Conservation (phyloP, 768 basidiomycete genomes). For the Suillus brevipes region DNA sequence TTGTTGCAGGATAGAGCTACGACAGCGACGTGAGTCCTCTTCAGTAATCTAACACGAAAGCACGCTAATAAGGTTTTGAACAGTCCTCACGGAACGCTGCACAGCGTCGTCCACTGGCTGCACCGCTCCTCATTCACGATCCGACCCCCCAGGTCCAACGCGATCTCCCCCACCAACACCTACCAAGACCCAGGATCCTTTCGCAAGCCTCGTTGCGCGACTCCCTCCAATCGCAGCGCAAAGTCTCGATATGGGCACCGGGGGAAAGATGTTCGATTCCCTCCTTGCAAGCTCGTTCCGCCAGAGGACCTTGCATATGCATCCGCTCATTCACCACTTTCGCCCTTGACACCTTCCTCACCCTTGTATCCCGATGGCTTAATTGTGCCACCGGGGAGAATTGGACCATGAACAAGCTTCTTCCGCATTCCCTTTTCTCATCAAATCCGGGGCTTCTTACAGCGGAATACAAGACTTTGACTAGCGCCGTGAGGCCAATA, state of each 20-base stretch:
- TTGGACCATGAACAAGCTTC: constrained; percentile 50
- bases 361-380: constrained; percentile 94
- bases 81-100: constrained; percentile 77
- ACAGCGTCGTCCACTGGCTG: constrained; percentile 85
- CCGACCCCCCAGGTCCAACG: constrained; percentile 40
- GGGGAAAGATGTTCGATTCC: constrained; percentile 81
- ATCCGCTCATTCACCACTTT: constrained; percentile 84
- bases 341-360: constrained; percentile 84
- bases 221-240: constrained; percentile 67
- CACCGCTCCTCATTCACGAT: constrained; percentile 78
- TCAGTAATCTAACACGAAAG: background rate
- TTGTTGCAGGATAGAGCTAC: constrained; percentile 74
- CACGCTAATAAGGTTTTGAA: constrained; percentile 12
- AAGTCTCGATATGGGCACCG: constrained; percentile 69
- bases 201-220: constrained; percentile 54
- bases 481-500: constrained; percentile 48
- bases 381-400: constrained; percentile 61
- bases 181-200: constrained; percentile 53
- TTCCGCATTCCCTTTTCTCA: constrained; percentile 56
- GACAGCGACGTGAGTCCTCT: constrained; percentile 73
- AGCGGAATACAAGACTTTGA: constrained; percentile 49
- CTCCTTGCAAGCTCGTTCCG: constrained; percentile 74
- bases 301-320: constrained; percentile 59
- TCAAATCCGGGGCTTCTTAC: constrained; percentile 56
- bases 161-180: constrained; percentile 28